Percentiles rank a stretch among this genome's conserved stretches.
phyloP scores from a whole-genome alignment of 371 early-diverging fungal genomes.

The Mucor velutinosus region DNA sequence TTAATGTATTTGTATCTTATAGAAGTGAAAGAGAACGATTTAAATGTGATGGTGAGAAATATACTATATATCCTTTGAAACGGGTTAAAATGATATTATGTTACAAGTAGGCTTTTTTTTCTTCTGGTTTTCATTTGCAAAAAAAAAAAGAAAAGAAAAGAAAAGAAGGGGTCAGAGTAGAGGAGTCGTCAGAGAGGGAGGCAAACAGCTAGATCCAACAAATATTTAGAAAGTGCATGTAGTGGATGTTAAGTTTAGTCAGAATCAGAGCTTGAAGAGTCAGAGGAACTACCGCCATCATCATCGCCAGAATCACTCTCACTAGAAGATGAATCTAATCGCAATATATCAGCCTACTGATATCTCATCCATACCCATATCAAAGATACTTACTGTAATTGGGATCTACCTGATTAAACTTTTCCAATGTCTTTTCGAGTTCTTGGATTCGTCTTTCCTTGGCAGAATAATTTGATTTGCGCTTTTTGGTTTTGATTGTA shows the following conservation, averaged over 20 bases:
- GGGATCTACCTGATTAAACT: neutral
- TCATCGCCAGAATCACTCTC: neutral
- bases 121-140: neutral
- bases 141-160: neutral
- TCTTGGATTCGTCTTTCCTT: neutral
- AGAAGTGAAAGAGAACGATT: neutral
- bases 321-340: slow-evolving; percentile 5
- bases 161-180: neutral
- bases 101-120: neutral
- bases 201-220: neutral
- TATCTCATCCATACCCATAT: neutral
- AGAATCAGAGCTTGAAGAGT: slow-evolving; percentile 14
- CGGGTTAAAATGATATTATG: neutral
- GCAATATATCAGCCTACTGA: neutral
- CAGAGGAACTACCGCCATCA: slow-evolving; percentile 5
- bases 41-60: neutral
- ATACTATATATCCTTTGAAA: neutral
- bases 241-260: neutral
- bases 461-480: neutral
- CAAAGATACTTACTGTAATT: neutral
- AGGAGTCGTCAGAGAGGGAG: no score
- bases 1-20: neutral
- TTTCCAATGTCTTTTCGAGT: slow-evolving; percentile 7
- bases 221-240: neutral
- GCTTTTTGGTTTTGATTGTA: neutral